Percentiles rank a stretch among this genome's conserved stretches.
Evolutionary conservation across 345 rosid species (phyloP).

Genomic region (Pelargonium nanum): DNA sequence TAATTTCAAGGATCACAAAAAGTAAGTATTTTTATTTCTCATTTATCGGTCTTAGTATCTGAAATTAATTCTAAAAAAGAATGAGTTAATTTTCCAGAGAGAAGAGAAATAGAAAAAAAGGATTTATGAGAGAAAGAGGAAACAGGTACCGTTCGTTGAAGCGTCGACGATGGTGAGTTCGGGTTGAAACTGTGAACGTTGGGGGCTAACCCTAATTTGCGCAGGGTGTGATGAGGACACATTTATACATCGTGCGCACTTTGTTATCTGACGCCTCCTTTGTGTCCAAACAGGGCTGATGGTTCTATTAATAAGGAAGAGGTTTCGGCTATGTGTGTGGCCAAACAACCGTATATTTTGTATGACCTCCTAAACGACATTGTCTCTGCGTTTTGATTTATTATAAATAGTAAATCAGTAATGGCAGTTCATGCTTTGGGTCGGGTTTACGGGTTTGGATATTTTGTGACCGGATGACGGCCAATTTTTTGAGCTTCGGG

Average conservation of each 20-base stretch:
- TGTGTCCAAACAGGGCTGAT: background rate
- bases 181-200: constrained; percentile 4
- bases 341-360: background rate
- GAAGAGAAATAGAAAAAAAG: background rate
- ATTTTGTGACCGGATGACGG: too few relatives aligned
- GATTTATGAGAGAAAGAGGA: constrained; percentile 2
- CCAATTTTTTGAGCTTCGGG: too few relatives aligned
- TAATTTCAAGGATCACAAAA: too few relatives aligned
- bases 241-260: constrained; percentile 34
- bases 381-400: too few relatives aligned
- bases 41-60: background rate
- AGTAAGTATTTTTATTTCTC: too few relatives aligned
- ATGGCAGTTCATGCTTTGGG: too few relatives aligned
- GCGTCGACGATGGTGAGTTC: constrained; percentile 1
- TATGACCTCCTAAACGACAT: too few relatives aligned
- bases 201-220: constrained; percentile 65
- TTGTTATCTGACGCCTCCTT: constrained; percentile 42
- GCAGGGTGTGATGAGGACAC: constrained; percentile 39
- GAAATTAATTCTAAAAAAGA: too few relatives aligned
- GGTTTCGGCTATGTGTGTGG: background rate
- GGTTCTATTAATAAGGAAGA: background rate
- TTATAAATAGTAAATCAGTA: too few relatives aligned
- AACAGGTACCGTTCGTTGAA: constrained; percentile 13
- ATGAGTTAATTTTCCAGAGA: background rate
- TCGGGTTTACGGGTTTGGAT: too few relatives aligned